Conservation (phyloP, 257 asterid species). For the Nicotiana benthamiana region DNA sequence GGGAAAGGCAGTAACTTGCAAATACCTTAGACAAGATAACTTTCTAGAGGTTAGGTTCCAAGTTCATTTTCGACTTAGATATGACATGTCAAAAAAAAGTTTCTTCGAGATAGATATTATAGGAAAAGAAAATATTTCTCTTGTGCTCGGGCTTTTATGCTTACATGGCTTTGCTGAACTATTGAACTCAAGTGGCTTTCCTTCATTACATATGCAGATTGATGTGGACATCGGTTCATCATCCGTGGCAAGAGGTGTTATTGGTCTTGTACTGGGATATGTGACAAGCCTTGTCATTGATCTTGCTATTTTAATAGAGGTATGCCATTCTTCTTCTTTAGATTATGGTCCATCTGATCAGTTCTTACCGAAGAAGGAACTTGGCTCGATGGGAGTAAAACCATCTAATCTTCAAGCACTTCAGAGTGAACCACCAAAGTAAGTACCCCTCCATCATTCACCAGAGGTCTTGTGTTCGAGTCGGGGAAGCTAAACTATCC, state of each 20-base stretch:
- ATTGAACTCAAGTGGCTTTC: neutral
- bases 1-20: slow-evolving; percentile 96
- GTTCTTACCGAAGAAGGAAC: neutral
- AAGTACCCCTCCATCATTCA: no score
- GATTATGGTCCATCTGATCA: neutral
- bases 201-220: slow-evolving; percentile 44
- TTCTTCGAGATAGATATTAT: no score
- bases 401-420: neutral
- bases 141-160: neutral
- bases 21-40: slow-evolving; percentile 85
- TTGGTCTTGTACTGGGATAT: slow-evolving; percentile 90
- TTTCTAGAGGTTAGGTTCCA: slow-evolving; percentile 76
- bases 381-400: neutral
- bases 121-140: neutral
- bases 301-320: slow-evolving; percentile 91
- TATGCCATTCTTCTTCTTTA: slow-evolving; percentile 14
- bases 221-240: slow-evolving; percentile 98
- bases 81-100: no score
- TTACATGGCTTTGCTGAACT: neutral
- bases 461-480: no score
- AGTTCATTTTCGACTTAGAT: neutral
- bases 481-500: no score
- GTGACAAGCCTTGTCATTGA: slow-evolving; percentile 87
- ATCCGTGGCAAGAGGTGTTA: slow-evolving; percentile 91
- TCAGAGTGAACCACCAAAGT: no score